Base-by-base conservation (phyloP, 2,329 filamentous ascomycete species). In the Bipolaris bicolor region DNA sequence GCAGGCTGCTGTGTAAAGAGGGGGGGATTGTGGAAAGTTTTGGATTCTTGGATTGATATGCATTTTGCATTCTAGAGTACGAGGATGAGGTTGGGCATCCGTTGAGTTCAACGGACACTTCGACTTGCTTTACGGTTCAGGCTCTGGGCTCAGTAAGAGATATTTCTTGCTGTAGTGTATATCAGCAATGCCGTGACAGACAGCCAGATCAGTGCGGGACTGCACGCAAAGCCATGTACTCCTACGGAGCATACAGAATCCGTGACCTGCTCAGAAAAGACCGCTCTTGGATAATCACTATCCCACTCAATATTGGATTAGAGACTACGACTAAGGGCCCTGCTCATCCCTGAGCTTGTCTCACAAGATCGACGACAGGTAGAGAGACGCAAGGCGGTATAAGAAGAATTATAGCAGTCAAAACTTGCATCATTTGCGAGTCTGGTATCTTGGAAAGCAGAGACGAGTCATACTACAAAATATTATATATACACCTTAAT, bases 1-100 rank as follows among this genome's bases (percentile, higher is more conserved):
- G 51, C 62, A 56, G 40, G 51, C 61, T 26, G 63, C 58, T 16
- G 61, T 51, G 20, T 64, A 52, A 62, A 16, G 36, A 3, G 7
- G 20, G 9, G 2, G n/a, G 18, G 1, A 7, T 43, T 26, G 2
- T 26, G 13, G 13, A 20, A 1, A 11, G 7, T 13, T 2, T 26
- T 44, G 18, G 16, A 5, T 10, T 24, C 15, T n/a, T 9, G 31
- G 13, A 5, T 22, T n/a, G n/a, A 5, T 10, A 6, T 7, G 7
- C 1, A 16, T 16, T 1, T 1, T 31, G 2, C 3, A 11, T 31
- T 13, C 29, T 2, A 4, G 10, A 31, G 3, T 5, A 24, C 2
- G 7, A 39, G 10, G 7, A 22, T 0, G 16, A 13, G 1, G n/a
- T 26, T 4, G 2, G 24, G 2, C 7, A 4, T 22, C 26, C 7